phyloP scores from a whole-genome alignment of 257 asterid species.

The Nicotiana attenuata region DNA sequence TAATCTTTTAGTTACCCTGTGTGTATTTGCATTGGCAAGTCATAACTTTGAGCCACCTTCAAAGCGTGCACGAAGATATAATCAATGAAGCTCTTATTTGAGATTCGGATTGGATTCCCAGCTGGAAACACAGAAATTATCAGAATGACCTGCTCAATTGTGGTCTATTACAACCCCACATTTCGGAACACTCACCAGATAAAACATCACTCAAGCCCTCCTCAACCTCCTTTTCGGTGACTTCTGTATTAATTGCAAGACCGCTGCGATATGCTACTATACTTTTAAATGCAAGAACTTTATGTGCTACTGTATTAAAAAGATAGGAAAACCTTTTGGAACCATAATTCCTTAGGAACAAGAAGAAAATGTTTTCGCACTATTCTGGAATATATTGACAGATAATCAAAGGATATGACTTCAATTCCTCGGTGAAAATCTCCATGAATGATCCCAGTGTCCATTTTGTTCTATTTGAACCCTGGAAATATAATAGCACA shows the following conservation, averaged over 20 bases:
- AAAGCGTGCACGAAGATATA: slow-evolving; percentile 60
- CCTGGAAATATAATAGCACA: slow-evolving; percentile 40
- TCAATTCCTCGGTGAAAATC: slow-evolving; percentile 42
- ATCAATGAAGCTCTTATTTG: slow-evolving; percentile 71
- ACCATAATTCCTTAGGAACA: slow-evolving; percentile 5
- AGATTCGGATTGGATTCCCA: slow-evolving; percentile 64
- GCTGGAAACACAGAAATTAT: slow-evolving; percentile 39
- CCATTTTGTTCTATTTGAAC: slow-evolving; percentile 49
- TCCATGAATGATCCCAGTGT: slow-evolving; percentile 60
- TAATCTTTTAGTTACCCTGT: slow-evolving; percentile 57
- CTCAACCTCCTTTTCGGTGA: slow-evolving; percentile 59
- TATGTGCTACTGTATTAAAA: slow-evolving; percentile 46
- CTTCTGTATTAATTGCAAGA: slow-evolving; percentile 67
- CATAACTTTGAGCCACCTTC: slow-evolving; percentile 71
- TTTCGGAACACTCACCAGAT: slow-evolving; percentile 38
- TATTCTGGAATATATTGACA: not conserved
- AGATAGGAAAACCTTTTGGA: slow-evolving; percentile 47
- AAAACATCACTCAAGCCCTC: slow-evolving; percentile 59
- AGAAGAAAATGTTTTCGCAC: not conserved
- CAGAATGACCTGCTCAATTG: slow-evolving; percentile 16
- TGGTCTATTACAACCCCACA: not conserved
- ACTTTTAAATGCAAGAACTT: slow-evolving; percentile 68
- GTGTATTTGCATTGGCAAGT: slow-evolving; percentile 91
- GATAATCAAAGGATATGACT: slow-evolving; percentile 72
- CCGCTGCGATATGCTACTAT: slow-evolving; percentile 94